Evolutionary conservation across 2,329 filamentous ascomycete species (phyloP).

Genomic region (Rachicladosporium sp.): DNA sequence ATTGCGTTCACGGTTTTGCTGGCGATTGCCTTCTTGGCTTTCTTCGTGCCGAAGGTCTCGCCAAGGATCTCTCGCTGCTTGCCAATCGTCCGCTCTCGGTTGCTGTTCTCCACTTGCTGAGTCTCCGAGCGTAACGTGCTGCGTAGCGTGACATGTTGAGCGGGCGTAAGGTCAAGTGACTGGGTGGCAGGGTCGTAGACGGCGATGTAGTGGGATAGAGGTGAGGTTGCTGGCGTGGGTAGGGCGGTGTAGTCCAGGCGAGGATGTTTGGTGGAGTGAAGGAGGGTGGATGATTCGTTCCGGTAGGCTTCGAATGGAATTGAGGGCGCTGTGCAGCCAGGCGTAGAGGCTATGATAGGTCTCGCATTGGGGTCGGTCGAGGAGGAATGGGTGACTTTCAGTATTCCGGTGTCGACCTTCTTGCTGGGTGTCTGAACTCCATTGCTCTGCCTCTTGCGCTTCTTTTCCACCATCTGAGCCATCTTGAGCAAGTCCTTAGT

Average conservation of each 20-base stretch:
- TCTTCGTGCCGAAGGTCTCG: constrained; percentile 72
- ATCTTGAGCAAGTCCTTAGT: constrained; percentile 8
- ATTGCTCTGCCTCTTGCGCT: constrained; percentile 38
- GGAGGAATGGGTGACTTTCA: constrained; percentile 17
- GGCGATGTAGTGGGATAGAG: constrained; percentile 48
- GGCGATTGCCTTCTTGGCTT: constrained; percentile 65
- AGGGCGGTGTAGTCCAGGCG: constrained; percentile 46
- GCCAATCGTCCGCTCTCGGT: constrained; percentile 30
- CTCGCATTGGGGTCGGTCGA: constrained; percentile 7
- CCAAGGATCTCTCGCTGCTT: constrained; percentile 58
- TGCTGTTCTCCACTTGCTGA: constrained; percentile 25
- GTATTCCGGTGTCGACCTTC: constrained; percentile 15
- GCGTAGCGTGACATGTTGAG: constrained; percentile 43
- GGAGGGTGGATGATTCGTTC: constrained; percentile 37
- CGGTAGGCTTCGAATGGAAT: constrained; percentile 39
- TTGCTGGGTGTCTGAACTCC: constrained; percentile 31
- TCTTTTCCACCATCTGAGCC: constrained; percentile 31
- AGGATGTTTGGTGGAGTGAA: constrained; percentile 49
- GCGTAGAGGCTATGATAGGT: constrained; percentile 24
- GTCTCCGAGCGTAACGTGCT: constrained; percentile 34
- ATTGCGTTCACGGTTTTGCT: constrained; percentile 62
- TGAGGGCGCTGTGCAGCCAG: constrained; percentile 28
- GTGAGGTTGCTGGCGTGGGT: constrained; percentile 27
- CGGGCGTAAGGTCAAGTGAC: constrained; percentile 42
- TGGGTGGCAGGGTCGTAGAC: constrained; percentile 44